phyloP scores from a whole-genome alignment of 345 rosid species.

The sweet orange (Citrus sinensis) region DNA sequence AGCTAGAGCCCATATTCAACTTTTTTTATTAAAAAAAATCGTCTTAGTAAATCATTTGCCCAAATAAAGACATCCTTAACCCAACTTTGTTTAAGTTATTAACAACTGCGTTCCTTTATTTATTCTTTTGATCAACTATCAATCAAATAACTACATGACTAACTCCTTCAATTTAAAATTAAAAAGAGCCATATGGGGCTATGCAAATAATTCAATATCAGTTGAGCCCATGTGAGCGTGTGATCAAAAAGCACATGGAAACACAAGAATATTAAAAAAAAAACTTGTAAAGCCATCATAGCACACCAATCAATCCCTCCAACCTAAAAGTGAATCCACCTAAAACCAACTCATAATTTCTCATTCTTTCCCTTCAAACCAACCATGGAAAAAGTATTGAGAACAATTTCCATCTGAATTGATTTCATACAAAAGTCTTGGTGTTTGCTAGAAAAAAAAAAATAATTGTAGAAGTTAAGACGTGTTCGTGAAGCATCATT shows the following conservation, averaged over 20 bases:
- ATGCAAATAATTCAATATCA: constrained; percentile 1
- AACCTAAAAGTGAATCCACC: not conserved
- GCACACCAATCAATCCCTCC: not conserved
- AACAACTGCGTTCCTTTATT: not conserved
- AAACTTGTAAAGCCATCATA: not conserved
- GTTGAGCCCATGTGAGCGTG: not conserved
- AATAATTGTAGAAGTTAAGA: no score
- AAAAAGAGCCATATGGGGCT: not conserved
- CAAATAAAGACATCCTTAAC: not conserved
- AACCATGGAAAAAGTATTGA: not conserved
- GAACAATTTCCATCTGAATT: not conserved
- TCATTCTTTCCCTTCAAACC: not conserved
- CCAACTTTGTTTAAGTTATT: not conserved
- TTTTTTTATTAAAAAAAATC: no score
- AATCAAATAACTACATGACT: not conserved
- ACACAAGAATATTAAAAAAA: not conserved
- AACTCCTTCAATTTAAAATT: not conserved
- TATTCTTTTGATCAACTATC: not conserved
- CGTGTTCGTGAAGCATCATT: no score
- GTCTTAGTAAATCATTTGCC: not conserved
- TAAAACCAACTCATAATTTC: not conserved
- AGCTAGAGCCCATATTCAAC: no score
- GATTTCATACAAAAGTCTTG: not conserved
- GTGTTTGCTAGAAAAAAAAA: not conserved
- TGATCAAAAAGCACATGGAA: constrained; percentile 5